Conservation (phyloP, 1,284 basidiomycete genomes). For the Ustilago shanxiensis region DNA sequence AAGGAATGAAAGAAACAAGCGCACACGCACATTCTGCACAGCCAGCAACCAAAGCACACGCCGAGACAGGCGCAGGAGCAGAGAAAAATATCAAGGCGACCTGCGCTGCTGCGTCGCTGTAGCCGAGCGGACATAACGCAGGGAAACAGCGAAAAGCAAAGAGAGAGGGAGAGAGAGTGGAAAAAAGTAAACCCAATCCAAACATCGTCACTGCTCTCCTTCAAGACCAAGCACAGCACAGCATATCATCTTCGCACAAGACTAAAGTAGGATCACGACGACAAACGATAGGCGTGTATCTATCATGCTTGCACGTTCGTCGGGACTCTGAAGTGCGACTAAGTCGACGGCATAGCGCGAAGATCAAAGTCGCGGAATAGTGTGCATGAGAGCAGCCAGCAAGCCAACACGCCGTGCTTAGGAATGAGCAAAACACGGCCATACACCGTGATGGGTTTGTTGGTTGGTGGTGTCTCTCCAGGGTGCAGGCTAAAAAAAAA, state of each 20-base stretch:
- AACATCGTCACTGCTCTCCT: not conserved
- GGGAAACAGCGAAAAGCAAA: not conserved
- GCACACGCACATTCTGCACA: conserved; percentile 9
- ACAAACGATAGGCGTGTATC: too few relatives aligned
- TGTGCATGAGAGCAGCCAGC: not conserved
- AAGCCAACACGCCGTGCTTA: conserved; percentile 3
- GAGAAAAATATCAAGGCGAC: not conserved
- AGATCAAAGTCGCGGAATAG: not conserved
- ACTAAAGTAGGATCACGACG: too few relatives aligned
- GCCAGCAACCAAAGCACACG: conserved; percentile 8
- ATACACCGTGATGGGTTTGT: not conserved
- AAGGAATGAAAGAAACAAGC: not conserved
- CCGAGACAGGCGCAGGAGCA: conserved; percentile 16
- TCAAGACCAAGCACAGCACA: not conserved
- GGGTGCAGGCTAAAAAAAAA: not conserved
- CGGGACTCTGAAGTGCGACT: not conserved
- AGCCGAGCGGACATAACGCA: conserved; percentile 4
- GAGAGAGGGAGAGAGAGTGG: too few relatives aligned
- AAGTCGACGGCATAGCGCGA: too few relatives aligned
- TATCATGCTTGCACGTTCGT: too few relatives aligned
- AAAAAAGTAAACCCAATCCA: not conserved
- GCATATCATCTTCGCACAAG: too few relatives aligned
- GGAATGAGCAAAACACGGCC: conserved; percentile 3
- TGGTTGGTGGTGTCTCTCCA: not conserved
- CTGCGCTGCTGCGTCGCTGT: too few relatives aligned